Conservation (phyloP, 73 alveolate species). For the Paramecium bursaria region DNA sequence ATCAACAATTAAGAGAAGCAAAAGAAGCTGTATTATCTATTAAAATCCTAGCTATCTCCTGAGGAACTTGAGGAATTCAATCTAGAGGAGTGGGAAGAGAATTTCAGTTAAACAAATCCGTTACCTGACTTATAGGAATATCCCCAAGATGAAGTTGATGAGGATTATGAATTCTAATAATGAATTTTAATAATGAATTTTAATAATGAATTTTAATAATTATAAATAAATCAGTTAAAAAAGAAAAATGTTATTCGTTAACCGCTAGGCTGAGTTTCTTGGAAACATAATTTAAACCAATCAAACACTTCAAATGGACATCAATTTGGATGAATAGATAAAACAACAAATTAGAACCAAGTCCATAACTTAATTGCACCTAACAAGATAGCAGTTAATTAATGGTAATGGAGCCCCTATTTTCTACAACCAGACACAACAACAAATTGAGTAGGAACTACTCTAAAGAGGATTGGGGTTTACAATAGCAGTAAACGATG, state of each 20-base stretch:
- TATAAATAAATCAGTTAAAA: too few species aligned
- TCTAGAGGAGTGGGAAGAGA: slow-evolving; percentile 50
- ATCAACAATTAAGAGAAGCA: slow-evolving; percentile 30
- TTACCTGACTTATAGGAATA: slow-evolving; percentile 41
- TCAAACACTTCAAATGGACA: too few species aligned
- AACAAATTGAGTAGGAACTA: neutral
- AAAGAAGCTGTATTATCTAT: slow-evolving; percentile 34
- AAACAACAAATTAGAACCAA: too few species aligned
- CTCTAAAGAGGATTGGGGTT: neutral
- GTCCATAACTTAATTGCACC: too few species aligned
- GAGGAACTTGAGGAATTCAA: slow-evolving; percentile 56
- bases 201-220: too few species aligned
- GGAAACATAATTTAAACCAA: too few species aligned
- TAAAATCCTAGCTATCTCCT: slow-evolving; percentile 36
- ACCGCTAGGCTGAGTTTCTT: too few species aligned
- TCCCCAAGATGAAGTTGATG: slow-evolving; percentile 58
- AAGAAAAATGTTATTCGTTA: too few species aligned
- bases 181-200: too few species aligned
- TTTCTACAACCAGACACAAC: neutral
- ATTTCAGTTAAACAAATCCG: slow-evolving; percentile 36
- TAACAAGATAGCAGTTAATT: too few species aligned
- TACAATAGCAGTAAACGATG: neutral
- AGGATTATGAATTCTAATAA: slow-evolving; percentile 16
- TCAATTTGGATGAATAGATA: too few species aligned
- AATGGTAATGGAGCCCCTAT: neutral